Percentiles rank a stretch among this genome's conserved stretches.
These are phyloP conservation scores for Microsporum canis DNA, from an alignment of 2,329 filamentous ascomycete species.

Conservation along the genomic window DNA sequence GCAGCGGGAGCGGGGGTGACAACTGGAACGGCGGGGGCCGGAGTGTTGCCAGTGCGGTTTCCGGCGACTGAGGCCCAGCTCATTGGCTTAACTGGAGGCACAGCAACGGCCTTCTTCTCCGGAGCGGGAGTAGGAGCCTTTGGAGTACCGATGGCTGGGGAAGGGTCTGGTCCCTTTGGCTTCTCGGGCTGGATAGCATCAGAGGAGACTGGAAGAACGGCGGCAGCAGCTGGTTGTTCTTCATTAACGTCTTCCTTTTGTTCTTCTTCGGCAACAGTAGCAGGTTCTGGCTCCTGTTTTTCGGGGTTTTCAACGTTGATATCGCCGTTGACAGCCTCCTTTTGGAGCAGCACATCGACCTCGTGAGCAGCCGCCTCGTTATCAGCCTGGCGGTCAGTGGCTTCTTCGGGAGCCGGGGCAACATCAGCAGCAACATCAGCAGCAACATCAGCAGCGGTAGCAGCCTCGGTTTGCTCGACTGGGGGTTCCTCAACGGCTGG, in stretches of 20 bases:
- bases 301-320: conserved; percentile 18
- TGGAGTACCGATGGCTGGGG: conserved; percentile 42
- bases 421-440: conserved; percentile 26
- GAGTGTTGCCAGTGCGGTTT: conserved; percentile 31
- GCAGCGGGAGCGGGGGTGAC: conserved; percentile 23
- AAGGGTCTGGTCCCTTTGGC: conserved; percentile 52
- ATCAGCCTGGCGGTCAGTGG: conserved; percentile 24
- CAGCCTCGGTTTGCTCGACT: conserved; percentile 19
- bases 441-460: not conserved
- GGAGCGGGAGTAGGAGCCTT: conserved; percentile 32
- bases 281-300: conserved; percentile 21
- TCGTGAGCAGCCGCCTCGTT: conserved; percentile 38
- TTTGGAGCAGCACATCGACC: conserved; percentile 67
- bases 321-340: conserved; percentile 42
- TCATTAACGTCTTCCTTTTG: conserved; percentile 7
- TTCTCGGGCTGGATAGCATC: conserved; percentile 45
- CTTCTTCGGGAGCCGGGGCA: conserved; percentile 30
- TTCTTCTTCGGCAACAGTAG: conserved; percentile 27
- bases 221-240: not conserved
- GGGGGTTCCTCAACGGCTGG: conserved; percentile 28
- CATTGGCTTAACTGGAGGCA: conserved; percentile 37
- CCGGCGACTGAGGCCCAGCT: conserved; percentile 55
- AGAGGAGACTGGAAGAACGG: conserved; percentile 14
- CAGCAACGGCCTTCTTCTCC: conserved; percentile 42
- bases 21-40: conserved; percentile 26